phyloP scores from a whole-genome alignment of 2,329 filamentous ascomycete species.

The Penicillium sp. region DNA sequence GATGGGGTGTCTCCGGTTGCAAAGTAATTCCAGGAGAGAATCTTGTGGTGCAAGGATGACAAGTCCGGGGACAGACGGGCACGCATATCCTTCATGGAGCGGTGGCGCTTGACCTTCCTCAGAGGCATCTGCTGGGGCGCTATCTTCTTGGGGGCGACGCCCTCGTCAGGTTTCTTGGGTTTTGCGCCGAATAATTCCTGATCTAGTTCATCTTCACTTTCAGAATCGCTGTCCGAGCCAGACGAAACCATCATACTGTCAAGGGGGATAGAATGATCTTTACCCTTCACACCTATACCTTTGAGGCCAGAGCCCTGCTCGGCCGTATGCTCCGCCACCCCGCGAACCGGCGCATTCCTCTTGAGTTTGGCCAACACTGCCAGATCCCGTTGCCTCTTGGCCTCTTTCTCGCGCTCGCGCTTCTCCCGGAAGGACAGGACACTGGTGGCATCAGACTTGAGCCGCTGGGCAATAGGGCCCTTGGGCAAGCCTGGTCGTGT shows the following conservation, averaged over 20 bases:
- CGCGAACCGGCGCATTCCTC: conserved; percentile 52
- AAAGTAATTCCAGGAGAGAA: conserved; percentile 95
- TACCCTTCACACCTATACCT: conserved; percentile 71
- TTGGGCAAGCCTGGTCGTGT: conserved; percentile 28
- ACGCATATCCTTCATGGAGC: conserved; percentile 90
- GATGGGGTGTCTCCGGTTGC: conserved; percentile 85
- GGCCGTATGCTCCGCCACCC: conserved; percentile 57
- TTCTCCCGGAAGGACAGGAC: conserved; percentile 68
- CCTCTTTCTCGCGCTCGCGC: conserved; percentile 73
- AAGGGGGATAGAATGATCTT: conserved; percentile 70
- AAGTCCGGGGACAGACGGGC: conserved; percentile 89
- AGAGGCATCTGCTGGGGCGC: conserved; percentile 68
- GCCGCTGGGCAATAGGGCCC: conserved; percentile 25
- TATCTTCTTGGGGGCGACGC: conserved; percentile 47
- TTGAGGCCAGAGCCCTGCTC: conserved; percentile 78
- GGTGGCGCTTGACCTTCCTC: conserved; percentile 77
- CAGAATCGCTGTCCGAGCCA: conserved; percentile 64
- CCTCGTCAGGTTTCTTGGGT: conserved; percentile 40
- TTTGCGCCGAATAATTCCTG: conserved; percentile 65
- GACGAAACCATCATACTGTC: conserved; percentile 89
- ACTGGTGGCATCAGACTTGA: conserved; percentile 36
- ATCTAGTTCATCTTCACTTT: conserved; percentile 74
- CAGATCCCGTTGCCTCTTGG: conserved; percentile 70
- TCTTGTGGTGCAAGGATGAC: conserved; percentile 77
- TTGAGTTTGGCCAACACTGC: conserved; percentile 71